A percentile compares a stretch with the other conserved stretches of the same genome.
Evolutionary conservation across 1,284 basidiomycete genomes (phyloP).

Genomic region (Boletus smithii): DNA sequence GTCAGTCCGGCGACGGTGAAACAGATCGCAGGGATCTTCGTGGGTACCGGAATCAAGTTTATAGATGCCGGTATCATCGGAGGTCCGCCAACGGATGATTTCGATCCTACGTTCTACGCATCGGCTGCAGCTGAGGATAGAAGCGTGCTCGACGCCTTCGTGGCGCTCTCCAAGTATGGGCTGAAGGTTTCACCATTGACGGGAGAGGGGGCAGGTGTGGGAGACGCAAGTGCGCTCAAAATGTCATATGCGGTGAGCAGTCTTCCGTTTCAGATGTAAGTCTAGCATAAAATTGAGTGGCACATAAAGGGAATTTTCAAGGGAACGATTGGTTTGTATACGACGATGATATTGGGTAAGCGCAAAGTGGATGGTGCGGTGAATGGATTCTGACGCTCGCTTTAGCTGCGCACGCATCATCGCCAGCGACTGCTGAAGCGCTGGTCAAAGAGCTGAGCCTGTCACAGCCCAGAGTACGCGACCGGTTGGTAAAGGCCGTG

Average conservation of each 20-base stretch:
- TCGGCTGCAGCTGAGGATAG: slow-evolving; percentile 40
- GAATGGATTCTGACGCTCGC: slow-evolving; percentile 1
- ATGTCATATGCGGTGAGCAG: slow-evolving; percentile 58
- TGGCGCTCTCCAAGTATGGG: slow-evolving; percentile 40
- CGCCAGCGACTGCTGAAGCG: slow-evolving; percentile 55
- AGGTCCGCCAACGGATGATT: slow-evolving; percentile 46
- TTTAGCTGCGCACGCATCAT: slow-evolving; percentile 52
- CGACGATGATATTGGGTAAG: slow-evolving; percentile 56
- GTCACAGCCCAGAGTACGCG: slow-evolving; percentile 46
- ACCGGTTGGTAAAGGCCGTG: slow-evolving; percentile 39
- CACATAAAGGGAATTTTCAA: slow-evolving; percentile 49
- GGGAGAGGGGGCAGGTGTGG: slow-evolving; percentile 47
- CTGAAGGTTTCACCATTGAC: slow-evolving; percentile 45
- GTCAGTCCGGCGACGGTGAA: slow-evolving; percentile 51
- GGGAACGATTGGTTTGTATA: slow-evolving; percentile 51
- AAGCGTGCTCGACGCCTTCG: slow-evolving; percentile 43
- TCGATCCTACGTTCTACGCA: slow-evolving; percentile 55
- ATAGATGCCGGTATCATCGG: slow-evolving; percentile 61
- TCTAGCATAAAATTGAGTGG: neutral
- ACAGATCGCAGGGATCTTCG: slow-evolving; percentile 46
- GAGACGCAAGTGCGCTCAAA: slow-evolving; percentile 60
- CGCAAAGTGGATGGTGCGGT: slow-evolving; percentile 1
- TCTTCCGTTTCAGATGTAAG: slow-evolving; percentile 1
- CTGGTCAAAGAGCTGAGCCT: slow-evolving; percentile 45
- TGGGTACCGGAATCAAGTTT: slow-evolving; percentile 40